Percentiles rank a stretch among this genome's conserved stretches.
These are phyloP conservation scores for Monosporozyma aquatica DNA, from an alignment of 805 yeast species.

Conservation along the genomic window DNA sequence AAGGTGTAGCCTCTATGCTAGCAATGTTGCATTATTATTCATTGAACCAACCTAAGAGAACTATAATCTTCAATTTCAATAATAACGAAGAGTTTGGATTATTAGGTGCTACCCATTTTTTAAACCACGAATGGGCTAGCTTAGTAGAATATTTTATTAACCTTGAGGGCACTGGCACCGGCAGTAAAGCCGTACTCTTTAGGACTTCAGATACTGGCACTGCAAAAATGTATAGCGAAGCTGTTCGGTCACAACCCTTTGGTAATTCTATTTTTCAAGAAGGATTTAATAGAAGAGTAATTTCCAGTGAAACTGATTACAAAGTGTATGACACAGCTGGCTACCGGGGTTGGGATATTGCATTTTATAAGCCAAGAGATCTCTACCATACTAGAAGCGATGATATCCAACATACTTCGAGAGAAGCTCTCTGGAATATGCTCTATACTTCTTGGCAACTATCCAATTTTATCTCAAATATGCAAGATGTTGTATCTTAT, in stretches of 20 bases:
- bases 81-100: slow-evolving; percentile 86
- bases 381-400: slow-evolving; percentile 76
- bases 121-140: slow-evolving; percentile 63
- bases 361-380: slow-evolving; percentile 78
- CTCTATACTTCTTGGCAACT: slow-evolving; percentile 59
- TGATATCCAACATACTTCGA: slow-evolving; percentile 51
- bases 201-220: slow-evolving; percentile 76
- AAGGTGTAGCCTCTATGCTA: slow-evolving; percentile 73
- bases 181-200: slow-evolving; percentile 74
- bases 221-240: slow-evolving; percentile 44
- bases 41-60: slow-evolving; percentile 51
- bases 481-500: slow-evolving; percentile 15
- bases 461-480: slow-evolving; percentile 37
- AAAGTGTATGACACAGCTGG: slow-evolving; percentile 59
- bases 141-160: slow-evolving; percentile 60
- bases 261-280: slow-evolving; percentile 77
- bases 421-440: slow-evolving; percentile 80
- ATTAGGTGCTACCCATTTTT: slow-evolving; percentile 67
- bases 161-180: slow-evolving; percentile 89
- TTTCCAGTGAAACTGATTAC: slow-evolving; percentile 81
- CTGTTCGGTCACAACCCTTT: slow-evolving; percentile 54
- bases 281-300: slow-evolving; percentile 65
- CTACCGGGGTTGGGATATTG: slow-evolving; percentile 79
- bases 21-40: slow-evolving; percentile 51
- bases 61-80: slow-evolving; percentile 76